These are phyloP conservation scores for Candida dajiaensis DNA, from an alignment of 805 yeast species.

Conservation along the genomic window DNA sequence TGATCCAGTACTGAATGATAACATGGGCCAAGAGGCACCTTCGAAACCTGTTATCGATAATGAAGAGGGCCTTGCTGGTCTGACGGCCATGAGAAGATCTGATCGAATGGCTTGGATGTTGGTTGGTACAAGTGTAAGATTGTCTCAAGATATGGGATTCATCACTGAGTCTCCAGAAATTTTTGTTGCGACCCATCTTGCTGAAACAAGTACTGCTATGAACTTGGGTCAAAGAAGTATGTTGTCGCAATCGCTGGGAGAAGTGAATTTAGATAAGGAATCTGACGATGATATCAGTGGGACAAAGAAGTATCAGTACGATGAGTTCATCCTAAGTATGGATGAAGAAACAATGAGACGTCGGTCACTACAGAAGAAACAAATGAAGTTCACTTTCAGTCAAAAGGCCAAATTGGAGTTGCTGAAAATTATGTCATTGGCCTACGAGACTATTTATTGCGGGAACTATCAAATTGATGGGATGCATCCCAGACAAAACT, in stretches of 20 bases:
- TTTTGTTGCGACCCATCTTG: slow-evolving; percentile 75
- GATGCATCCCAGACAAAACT: slow-evolving; percentile 53
- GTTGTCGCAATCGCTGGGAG: slow-evolving; percentile 67
- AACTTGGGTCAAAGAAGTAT: slow-evolving; percentile 74
- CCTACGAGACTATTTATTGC: slow-evolving; percentile 78
- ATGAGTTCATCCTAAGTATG: slow-evolving; percentile 24
- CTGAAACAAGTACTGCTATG: slow-evolving; percentile 80
- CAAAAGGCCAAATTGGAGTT: slow-evolving; percentile 80
- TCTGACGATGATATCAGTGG: slow-evolving; percentile 24
- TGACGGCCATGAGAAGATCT: slow-evolving; percentile 80
- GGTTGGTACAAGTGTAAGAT: slow-evolving; percentile 77
- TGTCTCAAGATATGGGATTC: slow-evolving; percentile 83
- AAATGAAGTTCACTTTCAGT: slow-evolving; percentile 45
- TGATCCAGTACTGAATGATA: slow-evolving; percentile 32
- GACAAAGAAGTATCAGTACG: slow-evolving; percentile 23
- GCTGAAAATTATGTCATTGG: slow-evolving; percentile 70
- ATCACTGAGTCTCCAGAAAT: slow-evolving; percentile 68
- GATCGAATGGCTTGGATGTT: slow-evolving; percentile 94
- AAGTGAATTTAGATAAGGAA: slow-evolving; percentile 50
- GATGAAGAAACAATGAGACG: slow-evolving; percentile 26
- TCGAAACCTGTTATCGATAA: slow-evolving; percentile 7
- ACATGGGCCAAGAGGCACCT: slow-evolving; percentile 3
- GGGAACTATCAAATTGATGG: slow-evolving; percentile 43
- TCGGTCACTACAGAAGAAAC: slow-evolving; percentile 21
- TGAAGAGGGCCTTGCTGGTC: slow-evolving; percentile 53